Base-by-base conservation (phyloP, 176 grass and related monocot genomes). In the Areca catechu region DNA sequence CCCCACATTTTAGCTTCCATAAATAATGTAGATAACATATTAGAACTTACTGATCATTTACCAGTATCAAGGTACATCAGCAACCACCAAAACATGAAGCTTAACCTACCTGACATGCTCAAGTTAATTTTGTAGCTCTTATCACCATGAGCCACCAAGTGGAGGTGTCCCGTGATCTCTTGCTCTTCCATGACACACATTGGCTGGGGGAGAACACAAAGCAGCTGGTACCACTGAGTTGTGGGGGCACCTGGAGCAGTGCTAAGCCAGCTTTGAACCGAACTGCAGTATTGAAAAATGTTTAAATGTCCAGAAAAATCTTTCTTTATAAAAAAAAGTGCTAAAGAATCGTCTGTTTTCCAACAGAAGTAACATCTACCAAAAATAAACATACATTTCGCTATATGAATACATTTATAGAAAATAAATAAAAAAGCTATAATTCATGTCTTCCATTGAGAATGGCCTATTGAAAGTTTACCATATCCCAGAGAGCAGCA, bases 101-200 rank as follows among this genome's bases (percentile, higher is more conserved):
- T 58, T 49, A 57, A 19, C 77, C 22, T 74, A 98, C 93, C 88
- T 80, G 86, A 92, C 75, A 98, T 54, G 4, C 81, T 98, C 52
- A 98, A 80, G 73, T 89, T 72, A 72, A 98, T 81, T 20, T 84
- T 92, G 76, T 92, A 92, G 72, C 93, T 98, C 57, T 98, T 87
- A 15, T 81, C 57, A 70, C 81, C 80, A 51, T 98, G 93, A 18
- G 93, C 84, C 25, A 88, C 81, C 47, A 98, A 73, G 58, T 83
- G 93, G 63, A 98, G 84, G 16, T 55, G 87, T 1, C 93, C 93
- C 0, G 93, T 98, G 57, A 98, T 98, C 76, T 98, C 87, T 79
- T 98, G 93, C 20, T 88, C 93, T 53, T 78, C 93, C 93, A 98
- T 92, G 51, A 98, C 93, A 63, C 92, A 98, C 56, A 98, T 58